Conservation (phyloP, 1,139 yeast genomes). For the Ogataea hybrid region DNA sequence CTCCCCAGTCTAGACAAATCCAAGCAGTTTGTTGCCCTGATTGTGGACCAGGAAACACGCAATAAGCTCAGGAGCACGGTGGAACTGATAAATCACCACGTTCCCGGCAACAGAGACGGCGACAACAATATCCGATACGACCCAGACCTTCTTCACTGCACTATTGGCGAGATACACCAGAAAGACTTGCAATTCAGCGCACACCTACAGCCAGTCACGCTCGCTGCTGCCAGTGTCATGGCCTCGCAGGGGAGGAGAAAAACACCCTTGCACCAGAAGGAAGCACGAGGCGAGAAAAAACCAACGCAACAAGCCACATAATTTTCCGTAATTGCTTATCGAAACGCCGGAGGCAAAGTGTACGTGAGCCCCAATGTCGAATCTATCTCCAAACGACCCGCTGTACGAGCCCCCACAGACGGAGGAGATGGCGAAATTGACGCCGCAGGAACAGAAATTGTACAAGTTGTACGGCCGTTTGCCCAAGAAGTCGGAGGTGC, state of each 20-base stretch:
- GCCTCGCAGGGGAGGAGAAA: slow-evolving; percentile 6
- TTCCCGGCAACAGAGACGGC: slow-evolving; percentile 3
- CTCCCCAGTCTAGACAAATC: slow-evolving; percentile 17
- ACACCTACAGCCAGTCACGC: not conserved
- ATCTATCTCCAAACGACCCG: slow-evolving; percentile 30
- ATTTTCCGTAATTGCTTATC: slow-evolving; percentile 3
- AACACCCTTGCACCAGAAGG: slow-evolving; percentile 4
- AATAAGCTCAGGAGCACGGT: slow-evolving; percentile 3
- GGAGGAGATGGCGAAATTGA: slow-evolving; percentile 51
- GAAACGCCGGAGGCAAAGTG: slow-evolving; percentile 11
- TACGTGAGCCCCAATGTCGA: slow-evolving; percentile 12
- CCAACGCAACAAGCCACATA: slow-evolving; percentile 1
- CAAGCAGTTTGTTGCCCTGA: slow-evolving; percentile 15
- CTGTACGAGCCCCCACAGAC: slow-evolving; percentile 25
- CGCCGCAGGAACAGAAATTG: slow-evolving; percentile 68
- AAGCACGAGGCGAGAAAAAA: not conserved
- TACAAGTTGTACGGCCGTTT: slow-evolving; percentile 84
- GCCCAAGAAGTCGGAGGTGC: slow-evolving; percentile 85
- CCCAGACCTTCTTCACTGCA: slow-evolving; percentile 11
- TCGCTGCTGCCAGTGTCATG: slow-evolving; percentile 1
- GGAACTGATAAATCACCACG: slow-evolving; percentile 7
- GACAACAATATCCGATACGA: slow-evolving; percentile 9
- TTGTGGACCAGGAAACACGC: slow-evolving; percentile 8
- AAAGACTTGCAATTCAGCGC: not conserved
- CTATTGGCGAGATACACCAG: slow-evolving; percentile 12